Evolutionary conservation across 1,139 yeast genomes (phyloP), one percentile per base, ranked within the genome.

Genomic region (Kazachstania sp.): DNA sequence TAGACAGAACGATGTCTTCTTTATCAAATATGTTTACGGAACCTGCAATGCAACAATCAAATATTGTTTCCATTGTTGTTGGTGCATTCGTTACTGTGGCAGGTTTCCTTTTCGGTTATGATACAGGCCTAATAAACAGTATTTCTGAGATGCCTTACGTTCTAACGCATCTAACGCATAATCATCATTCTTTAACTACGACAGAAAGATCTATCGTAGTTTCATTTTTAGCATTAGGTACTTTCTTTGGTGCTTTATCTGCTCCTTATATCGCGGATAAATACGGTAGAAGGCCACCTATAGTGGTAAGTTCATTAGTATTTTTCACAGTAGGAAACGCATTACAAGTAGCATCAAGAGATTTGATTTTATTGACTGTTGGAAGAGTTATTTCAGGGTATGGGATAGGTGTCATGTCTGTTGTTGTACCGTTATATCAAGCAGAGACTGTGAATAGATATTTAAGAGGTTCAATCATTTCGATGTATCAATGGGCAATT

Each of bases 401-500:
- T 44, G 85, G 81, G 30, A 82, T 84, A 28, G 94, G 94, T 8
- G 57, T 71, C 16, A 63, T 72, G 39, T 70, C 73, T 4, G 74
- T 73, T 2, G 73, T 69, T 2, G 74, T 84, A 1, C 95, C 95
- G 1, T 66, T 84, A 43, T 85, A 83, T 59, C 94, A 84, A 65
- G 86, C 94, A 11, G 95, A 85, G 61, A 83, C 88, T 0, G 81
- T 92, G 0, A 88, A 88, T 1, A 82, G 79, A 61, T 78, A 83
- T 76, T 78, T 83, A 41, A 75, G 95, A 73, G 94, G 95, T 53
- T 81, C 88, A 3, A 77, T 85, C 57, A 86, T 85, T 44, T 83
- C 86, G 47, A 76, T 86, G 2, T 85, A 84, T 64, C 95, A 85
- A 64, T 85, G 90, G 90, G 90, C 92, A 19, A 85, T 85, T 51